Evolutionary conservation across 2,329 filamentous ascomycete species (phyloP).

Genomic region (Blastomyces parvus): DNA sequence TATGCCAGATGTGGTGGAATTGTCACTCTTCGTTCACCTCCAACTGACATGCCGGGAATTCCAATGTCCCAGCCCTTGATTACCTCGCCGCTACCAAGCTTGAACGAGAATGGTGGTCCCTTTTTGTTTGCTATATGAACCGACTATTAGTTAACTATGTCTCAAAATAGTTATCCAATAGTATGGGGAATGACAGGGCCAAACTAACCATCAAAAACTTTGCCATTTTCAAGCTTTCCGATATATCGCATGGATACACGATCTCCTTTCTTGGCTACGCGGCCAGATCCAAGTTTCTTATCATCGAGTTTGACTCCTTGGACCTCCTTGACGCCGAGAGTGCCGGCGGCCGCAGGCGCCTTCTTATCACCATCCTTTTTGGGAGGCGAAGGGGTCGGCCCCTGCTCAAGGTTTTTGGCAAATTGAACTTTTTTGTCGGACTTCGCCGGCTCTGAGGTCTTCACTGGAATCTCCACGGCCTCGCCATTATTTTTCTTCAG

Average conservation of each 20-base stretch:
- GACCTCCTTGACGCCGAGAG: conserved; percentile 64
- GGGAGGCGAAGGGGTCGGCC: conserved; percentile 62
- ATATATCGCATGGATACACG: conserved; percentile 94
- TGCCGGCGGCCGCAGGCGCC: conserved; percentile 46
- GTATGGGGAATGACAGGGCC: not conserved
- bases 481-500: conserved; percentile 98
- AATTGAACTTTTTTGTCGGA: conserved; percentile 95
- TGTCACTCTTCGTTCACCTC: conserved; percentile 84
- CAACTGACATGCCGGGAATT: conserved; percentile 81
- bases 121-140: conserved; percentile 77
- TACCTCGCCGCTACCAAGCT: conserved; percentile 86
- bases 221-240: conserved; percentile 88
- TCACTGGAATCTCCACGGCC: conserved; percentile 51
- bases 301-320: conserved; percentile 90
- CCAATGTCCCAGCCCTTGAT: conserved; percentile 99
- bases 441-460: conserved; percentile 50
- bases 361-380: conserved; percentile 37
- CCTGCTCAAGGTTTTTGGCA: conserved; percentile 96
- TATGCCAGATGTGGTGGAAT: conserved; percentile 85
- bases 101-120: conserved; percentile 94
- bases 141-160: conserved; percentile 7
- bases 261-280: conserved; percentile 80
- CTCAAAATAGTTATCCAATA: not conserved
- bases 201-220: conserved; percentile 81
- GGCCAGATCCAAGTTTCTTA: conserved; percentile 81